Conservation (phyloP, 2,329 filamentous ascomycete genomes). For the Penicillium corylophilum region DNA sequence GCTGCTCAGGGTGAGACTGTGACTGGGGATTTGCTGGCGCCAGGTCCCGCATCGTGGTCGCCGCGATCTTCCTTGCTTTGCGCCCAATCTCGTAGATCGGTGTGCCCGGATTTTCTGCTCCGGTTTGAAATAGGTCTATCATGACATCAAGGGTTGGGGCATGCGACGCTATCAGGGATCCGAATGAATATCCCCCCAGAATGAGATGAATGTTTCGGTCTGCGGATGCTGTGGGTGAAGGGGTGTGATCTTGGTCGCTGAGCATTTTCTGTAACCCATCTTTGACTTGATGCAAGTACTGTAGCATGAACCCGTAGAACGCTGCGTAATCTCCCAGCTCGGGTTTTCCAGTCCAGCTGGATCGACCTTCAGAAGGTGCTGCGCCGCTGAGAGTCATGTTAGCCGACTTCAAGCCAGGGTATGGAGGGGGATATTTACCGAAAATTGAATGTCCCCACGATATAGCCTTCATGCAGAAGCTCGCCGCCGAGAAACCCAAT, state of each 20-base stretch:
- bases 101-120: constrained; percentile 49
- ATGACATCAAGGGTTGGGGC: constrained; percentile 63
- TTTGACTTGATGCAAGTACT: constrained; percentile 66
- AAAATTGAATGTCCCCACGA: constrained; percentile 91
- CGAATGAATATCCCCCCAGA: constrained; percentile 85
- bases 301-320: constrained; percentile 73
- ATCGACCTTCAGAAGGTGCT: constrained; percentile 68
- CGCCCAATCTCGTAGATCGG: constrained; percentile 67
- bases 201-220: constrained; percentile 46
- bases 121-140: constrained; percentile 57
- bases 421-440: constrained; percentile 52
- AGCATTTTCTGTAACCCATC: not conserved
- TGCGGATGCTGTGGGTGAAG: not conserved
- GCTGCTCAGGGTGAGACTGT: not conserved
- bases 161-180: constrained; percentile 74
- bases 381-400: constrained; percentile 63
- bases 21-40: not conserved
- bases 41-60: constrained; percentile 57
- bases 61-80: constrained; percentile 67
- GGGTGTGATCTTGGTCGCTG: not conserved
- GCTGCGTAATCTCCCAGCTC: constrained; percentile 82
- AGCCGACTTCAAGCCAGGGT: constrained; percentile 6
- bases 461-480: constrained; percentile 67
- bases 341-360: constrained; percentile 81
- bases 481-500: constrained; percentile 65